Evolutionary conservation across 108 stramenopile genomes (phyloP).

Genomic region (Hondaea fermentalgiana): DNA sequence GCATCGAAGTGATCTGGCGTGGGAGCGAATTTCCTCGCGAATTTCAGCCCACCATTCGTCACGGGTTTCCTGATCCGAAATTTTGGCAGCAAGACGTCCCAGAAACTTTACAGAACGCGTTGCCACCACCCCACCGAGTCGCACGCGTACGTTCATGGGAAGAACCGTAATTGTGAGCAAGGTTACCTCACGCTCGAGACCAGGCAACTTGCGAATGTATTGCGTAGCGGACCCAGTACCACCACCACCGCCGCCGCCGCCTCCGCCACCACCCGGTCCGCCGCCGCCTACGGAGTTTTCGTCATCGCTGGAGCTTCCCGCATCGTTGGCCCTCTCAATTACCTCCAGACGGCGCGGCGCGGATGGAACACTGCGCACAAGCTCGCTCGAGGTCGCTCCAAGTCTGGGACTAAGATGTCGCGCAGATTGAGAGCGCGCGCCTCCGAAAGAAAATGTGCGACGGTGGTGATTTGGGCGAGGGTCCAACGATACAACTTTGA

Average conservation of each 20-base stretch:
- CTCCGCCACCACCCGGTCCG: neutral
- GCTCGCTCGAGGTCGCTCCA: neutral
- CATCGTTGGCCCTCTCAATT: neutral
- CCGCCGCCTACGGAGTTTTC: neutral
- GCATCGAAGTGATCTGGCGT: slow-evolving; percentile 83
- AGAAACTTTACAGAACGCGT: slow-evolving; percentile 85
- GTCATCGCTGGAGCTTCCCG: neutral
- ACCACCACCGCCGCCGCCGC: no score
- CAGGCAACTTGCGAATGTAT: neutral
- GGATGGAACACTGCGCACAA: neutral
- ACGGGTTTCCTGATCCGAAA: slow-evolving; percentile 82
- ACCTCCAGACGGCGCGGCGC: neutral
- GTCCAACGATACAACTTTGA: neutral
- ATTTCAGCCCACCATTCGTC: slow-evolving; percentile 95
- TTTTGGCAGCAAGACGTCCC: slow-evolving; percentile 70
- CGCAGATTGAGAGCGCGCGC: neutral
- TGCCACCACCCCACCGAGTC: slow-evolving; percentile 84
- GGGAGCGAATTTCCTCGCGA: slow-evolving; percentile 81
- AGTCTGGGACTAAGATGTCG: neutral
- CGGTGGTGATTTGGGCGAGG: neutral
- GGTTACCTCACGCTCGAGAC: neutral
- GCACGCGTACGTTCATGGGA: slow-evolving; percentile 53
- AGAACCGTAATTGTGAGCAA: neutral
- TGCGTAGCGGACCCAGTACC: neutral
- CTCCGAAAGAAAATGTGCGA: neutral